A percentile compares a stretch with the other conserved stretches of the same genome.
These are phyloP conservation scores for Tilletia horrida DNA, from an alignment of 1,284 basidiomycete species.

Conservation along the genomic window DNA sequence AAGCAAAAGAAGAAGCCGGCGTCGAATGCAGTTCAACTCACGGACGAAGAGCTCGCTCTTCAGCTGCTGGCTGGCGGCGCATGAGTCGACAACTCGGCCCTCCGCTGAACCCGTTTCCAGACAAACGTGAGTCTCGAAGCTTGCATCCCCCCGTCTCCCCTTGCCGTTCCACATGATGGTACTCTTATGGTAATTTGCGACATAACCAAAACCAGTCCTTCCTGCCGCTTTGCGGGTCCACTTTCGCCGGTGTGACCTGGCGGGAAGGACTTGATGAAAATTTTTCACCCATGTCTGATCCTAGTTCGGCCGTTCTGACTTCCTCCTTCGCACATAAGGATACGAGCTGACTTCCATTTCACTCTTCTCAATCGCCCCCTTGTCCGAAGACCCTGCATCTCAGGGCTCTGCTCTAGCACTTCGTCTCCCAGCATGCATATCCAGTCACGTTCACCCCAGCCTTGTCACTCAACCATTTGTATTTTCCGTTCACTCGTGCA, in stretches of 20 bases:
- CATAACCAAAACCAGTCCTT: conserved; percentile 8
- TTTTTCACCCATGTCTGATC: conserved; percentile 9
- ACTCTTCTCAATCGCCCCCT: neutral
- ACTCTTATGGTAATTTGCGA: conserved; percentile 20
- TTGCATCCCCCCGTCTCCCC: neutral
- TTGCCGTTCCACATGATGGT: conserved; percentile 15
- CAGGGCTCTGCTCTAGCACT: neutral
- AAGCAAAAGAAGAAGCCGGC: neutral
- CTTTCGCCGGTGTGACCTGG: conserved; percentile 18
- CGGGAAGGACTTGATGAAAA: conserved; percentile 18
- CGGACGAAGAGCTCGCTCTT: conserved; percentile 23
- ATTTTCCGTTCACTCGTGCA: neutral
- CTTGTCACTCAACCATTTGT: neutral
- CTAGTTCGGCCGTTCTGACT: neutral
- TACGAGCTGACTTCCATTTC: neutral
- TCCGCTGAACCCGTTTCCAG: neutral
- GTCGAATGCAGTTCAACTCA: neutral
- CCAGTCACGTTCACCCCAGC: neutral
- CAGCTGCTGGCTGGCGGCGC: conserved; percentile 15
- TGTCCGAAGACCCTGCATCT: neutral
- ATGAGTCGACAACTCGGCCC: neutral
- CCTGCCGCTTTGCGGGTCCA: conserved; percentile 9
- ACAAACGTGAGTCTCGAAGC: neutral
- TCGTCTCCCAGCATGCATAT: no score
- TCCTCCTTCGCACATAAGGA: neutral